These are phyloP conservation scores for Hypoxylon perforatum DNA, from an alignment of 495 filamentous ascomycete species.

Conservation along the genomic window DNA sequence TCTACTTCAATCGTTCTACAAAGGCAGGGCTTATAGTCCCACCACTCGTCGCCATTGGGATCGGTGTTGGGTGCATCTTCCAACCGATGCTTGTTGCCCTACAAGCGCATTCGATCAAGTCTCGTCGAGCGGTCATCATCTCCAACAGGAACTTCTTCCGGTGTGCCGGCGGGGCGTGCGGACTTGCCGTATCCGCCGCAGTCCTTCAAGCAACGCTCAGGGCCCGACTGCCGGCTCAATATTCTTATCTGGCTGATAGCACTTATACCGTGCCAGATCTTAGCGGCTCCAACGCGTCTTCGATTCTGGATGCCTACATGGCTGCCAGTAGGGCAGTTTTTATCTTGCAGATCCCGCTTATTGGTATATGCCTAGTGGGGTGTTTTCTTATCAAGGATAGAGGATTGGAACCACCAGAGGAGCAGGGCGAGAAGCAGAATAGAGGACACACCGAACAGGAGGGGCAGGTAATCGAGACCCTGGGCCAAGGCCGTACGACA, in stretches of 20 bases:
- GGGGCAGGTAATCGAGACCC: too few species aligned
- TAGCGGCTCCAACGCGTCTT: too few species aligned
- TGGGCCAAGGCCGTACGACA: too few species aligned
- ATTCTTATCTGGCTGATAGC: not conserved
- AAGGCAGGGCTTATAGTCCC: conserved; percentile 56
- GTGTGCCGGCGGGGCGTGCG: conserved; percentile 67
- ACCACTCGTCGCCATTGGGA: conserved; percentile 62
- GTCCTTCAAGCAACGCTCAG: conserved; percentile 64
- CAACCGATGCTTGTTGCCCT: conserved; percentile 71
- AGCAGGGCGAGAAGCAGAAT: too few species aligned
- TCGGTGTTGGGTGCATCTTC: conserved; percentile 67
- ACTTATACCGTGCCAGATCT: conserved; percentile 41
- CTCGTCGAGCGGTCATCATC: conserved; percentile 70
- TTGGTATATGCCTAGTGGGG: conserved; percentile 62
- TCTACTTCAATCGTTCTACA: conserved; percentile 64
- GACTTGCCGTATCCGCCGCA: conserved; percentile 69
- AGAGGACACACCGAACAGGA: too few species aligned
- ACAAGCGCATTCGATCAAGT: conserved; percentile 69
- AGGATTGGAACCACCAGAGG: conserved; percentile 56
- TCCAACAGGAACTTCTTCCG: conserved; percentile 73
- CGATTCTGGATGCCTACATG: conserved; percentile 64
- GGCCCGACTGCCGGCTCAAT: conserved; percentile 16
- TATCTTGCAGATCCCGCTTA: conserved; percentile 64
- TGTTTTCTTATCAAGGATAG: conserved; percentile 65
- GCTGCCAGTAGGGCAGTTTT: conserved; percentile 65